Evolutionary conservation across 2,329 filamentous ascomycete genomes (phyloP).

Genomic region (Epichloe scottii): DNA sequence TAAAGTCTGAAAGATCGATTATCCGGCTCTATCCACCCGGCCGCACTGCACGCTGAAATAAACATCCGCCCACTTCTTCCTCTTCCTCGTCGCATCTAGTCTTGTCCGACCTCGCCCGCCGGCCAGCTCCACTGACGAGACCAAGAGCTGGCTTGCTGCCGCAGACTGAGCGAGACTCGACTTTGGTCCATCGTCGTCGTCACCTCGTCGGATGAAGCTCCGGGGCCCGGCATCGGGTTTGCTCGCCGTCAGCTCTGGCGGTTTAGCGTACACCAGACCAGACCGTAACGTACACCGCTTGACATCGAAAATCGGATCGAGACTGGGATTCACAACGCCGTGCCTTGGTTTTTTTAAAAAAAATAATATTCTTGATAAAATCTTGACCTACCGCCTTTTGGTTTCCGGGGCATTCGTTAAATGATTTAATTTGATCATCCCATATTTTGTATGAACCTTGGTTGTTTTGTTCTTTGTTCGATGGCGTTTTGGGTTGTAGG

Average conservation of each 20-base stretch:
- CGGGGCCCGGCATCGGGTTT: not conserved
- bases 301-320: not conserved
- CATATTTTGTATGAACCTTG: not conserved
- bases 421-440: not conserved
- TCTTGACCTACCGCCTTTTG: not conserved
- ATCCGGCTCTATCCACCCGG: not conserved
- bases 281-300: not conserved
- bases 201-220: not conserved
- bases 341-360: not conserved
- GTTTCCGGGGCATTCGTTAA: not conserved
- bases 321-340: not conserved
- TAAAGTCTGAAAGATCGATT: no score
- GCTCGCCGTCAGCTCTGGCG: not conserved
- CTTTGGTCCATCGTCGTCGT: not conserved
- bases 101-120: not conserved
- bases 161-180: not conserved
- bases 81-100: not conserved
- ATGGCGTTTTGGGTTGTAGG: slow-evolving; percentile 29
- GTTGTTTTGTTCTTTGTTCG: slow-evolving; percentile 10
- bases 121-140: not conserved
- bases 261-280: not conserved
- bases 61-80: not conserved
- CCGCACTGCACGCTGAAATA: not conserved
- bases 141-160: not conserved
- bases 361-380: no score